Base-by-base conservation (phyloP, 805 yeast species). In the Hanseniaspora clermontiae region DNA sequence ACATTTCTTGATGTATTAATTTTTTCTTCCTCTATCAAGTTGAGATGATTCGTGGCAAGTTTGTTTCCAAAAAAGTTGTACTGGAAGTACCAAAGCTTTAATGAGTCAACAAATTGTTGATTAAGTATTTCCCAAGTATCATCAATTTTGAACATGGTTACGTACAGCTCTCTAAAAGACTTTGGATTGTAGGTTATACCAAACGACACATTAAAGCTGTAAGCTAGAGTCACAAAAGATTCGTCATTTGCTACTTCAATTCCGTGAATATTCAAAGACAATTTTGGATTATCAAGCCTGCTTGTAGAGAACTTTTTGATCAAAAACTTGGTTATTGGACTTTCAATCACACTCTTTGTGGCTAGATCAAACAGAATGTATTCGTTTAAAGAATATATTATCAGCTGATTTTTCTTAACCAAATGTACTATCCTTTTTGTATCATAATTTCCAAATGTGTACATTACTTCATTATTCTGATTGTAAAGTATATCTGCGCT, bases 1-100 rank as follows among this genome's bases (percentile, higher is more conserved):
- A 27, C 31, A 32, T 15, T 37, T 2, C 12, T 29, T 29, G 9
- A 29, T 38, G n/a, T 46, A 29, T 3, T 27, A 7, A 9, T 7
- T 32, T 9, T 50, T 48, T 43, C 49, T 19, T 36, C 31, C 10
- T 32, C 43, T 14, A 39, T n/a, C 17, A 49, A 46, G n/a, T 40
- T 40, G 1, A 47, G 36, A 38, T 51, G 57, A 12, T 55, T 57
- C 6, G 27, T 37, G 9, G 72, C 67, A 27, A 64, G 51, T n/a
- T 52, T 45, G 32, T 62, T 53, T 10, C 60, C 60, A 51, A 66
- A 65, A 1, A 67, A 64, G 15, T 63, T 63, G 49, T 64, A 68
- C 9, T 64, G 66, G 57, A 68, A 71, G 43, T 66, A 69, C 69
- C 69, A 66, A 11, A 68, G 69, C 29, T 68, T 52, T 2, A 70